phyloP scores from a whole-genome alignment of 2,329 filamentous ascomycete species.

The Xylaria polymorpha region DNA sequence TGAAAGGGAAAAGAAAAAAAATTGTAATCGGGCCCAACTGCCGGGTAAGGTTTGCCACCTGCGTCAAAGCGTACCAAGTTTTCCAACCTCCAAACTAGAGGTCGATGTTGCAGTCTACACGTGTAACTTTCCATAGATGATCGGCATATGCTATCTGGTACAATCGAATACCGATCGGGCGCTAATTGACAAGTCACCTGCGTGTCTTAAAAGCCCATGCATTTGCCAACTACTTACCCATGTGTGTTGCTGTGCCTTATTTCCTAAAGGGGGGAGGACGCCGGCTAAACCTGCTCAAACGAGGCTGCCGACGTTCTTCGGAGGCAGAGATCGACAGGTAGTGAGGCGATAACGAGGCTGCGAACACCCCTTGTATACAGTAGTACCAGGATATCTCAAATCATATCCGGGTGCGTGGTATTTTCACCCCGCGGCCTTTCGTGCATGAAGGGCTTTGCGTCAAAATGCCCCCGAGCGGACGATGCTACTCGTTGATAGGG shows the following conservation, averaged over 20 bases:
- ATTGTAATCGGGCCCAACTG: neutral
- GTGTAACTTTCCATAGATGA: neutral
- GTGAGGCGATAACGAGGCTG: conserved; percentile 11
- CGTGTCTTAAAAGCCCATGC: conserved; percentile 10
- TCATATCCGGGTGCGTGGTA: neutral
- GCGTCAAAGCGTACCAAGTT: conserved; percentile 1
- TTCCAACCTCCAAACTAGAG: neutral
- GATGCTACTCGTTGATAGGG: neutral
- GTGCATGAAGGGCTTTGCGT: neutral
- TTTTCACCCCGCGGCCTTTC: neutral
- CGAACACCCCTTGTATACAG: neutral
- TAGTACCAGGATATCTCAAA: neutral
- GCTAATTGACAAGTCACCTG: conserved; percentile 14
- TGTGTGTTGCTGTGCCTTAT: conserved; percentile 3
- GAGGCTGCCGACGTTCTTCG: conserved; percentile 9
- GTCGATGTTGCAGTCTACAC: neutral
- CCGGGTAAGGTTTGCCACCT: conserved; percentile 3
- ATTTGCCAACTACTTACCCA: conserved; percentile 4
- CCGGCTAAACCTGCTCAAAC: conserved; percentile 13
- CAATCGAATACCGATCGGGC: conserved; percentile 6
- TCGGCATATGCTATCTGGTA: neutral
- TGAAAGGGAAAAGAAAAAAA: neutral
- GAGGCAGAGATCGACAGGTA: neutral
- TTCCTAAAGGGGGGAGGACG: conserved; percentile 18
- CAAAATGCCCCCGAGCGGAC: neutral